Conservation (phyloP, 176 grass and related monocot genomes). For the Bonia amplexicaulis region DNA sequence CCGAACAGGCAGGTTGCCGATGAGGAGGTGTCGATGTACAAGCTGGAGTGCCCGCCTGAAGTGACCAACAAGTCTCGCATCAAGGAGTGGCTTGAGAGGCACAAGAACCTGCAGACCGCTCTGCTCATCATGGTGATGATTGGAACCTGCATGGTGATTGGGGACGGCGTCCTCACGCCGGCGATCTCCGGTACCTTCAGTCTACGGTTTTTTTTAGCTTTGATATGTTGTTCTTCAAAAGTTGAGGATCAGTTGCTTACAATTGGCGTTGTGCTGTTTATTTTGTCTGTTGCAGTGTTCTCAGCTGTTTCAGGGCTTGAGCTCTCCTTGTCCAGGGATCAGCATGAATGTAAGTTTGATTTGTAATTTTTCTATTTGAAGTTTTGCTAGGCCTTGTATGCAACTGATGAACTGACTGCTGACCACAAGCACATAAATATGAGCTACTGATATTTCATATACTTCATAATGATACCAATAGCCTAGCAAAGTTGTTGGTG, state of each 20-base stretch:
- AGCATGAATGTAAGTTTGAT: slow-evolving; percentile 81
- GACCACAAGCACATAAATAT: background rate
- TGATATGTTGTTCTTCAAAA: background rate
- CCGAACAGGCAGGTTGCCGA: slow-evolving; percentile 86
- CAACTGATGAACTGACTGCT: background rate
- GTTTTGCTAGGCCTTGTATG: background rate
- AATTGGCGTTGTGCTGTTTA: background rate
- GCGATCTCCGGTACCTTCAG: slow-evolving; percentile 61
- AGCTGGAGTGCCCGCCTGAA: slow-evolving; percentile 49
- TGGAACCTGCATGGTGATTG: slow-evolving; percentile 96
- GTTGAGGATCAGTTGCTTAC: background rate
- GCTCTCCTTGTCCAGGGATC: slow-evolving; percentile 74
- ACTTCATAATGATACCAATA: background rate
- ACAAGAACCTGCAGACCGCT: slow-evolving; percentile 58
- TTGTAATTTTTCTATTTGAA: background rate
- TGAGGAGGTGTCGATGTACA: slow-evolving; percentile 91
- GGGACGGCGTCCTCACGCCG: slow-evolving; percentile 90
- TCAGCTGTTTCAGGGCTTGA: slow-evolving; percentile 96
- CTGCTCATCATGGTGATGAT: slow-evolving; percentile 92
- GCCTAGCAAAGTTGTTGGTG: background rate
- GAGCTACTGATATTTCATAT: background rate
- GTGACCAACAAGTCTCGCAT: slow-evolving; percentile 23
- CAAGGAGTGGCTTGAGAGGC: slow-evolving; percentile 71
- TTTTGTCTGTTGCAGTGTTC: slow-evolving; percentile 61
- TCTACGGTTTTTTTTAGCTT: background rate